A percentile compares a stretch with the other conserved stretches of the same genome.
Evolutionary conservation across 805 yeast genomes (phyloP).

Genomic region (Komagataella populi): DNA sequence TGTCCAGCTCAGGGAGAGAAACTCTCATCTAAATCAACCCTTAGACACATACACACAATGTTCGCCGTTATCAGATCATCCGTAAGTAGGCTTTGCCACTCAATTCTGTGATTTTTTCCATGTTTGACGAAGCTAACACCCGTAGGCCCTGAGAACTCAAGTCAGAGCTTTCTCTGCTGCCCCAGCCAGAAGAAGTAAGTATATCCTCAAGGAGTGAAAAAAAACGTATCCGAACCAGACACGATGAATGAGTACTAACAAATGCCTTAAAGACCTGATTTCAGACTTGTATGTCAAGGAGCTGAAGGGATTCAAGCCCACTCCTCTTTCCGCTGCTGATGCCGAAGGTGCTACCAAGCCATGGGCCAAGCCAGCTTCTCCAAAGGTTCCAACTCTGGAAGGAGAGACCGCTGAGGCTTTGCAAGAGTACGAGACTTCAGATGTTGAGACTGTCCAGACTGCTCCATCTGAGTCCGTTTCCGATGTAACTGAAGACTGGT

Average conservation of each 20-base stretch:
- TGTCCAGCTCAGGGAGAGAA: background rate
- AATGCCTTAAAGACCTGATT: constrained; percentile 32
- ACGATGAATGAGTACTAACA: constrained; percentile 1
- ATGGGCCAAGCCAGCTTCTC: constrained; percentile 74
- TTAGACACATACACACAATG: constrained; percentile 1
- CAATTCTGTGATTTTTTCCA: background rate
- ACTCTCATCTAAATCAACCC: background rate
- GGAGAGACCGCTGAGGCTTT: constrained; percentile 53
- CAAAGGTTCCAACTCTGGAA: constrained; percentile 62
- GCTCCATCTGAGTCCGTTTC: constrained; percentile 3
- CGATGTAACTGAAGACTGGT: constrained; percentile 4
- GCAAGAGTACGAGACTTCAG: constrained; percentile 50
- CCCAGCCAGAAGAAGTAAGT: constrained; percentile 18
- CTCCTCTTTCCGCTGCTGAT: constrained; percentile 56
- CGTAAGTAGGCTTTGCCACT: constrained; percentile 2
- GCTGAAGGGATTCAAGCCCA: constrained; percentile 80
- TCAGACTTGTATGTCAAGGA: constrained; percentile 81
- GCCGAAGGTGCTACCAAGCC: constrained; percentile 70
- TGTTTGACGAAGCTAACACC: background rate
- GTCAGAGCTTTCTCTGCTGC: constrained; percentile 21
- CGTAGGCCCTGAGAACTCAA: constrained; percentile 12
- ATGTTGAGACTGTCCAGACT: constrained; percentile 62
- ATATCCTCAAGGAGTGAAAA: background rate
- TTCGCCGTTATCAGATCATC: constrained; percentile 7
- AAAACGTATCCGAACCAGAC: background rate